These are phyloP conservation scores for Miamiensis avidus DNA, from an alignment of 169 alveolate genomes.

Conservation along the genomic window DNA sequence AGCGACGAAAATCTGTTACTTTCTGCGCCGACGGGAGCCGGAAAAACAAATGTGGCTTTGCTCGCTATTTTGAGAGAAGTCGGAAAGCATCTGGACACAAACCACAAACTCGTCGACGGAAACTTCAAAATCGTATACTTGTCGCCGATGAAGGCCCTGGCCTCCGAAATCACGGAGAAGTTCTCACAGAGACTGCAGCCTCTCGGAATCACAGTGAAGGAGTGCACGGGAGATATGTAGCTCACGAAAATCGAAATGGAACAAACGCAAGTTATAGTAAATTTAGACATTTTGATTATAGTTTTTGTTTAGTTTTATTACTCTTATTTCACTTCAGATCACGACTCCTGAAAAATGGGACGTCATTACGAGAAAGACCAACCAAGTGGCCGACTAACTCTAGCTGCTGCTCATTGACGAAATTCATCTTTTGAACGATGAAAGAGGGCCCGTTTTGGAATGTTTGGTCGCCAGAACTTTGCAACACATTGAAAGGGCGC, in stretches of 20 bases:
- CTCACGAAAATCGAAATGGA: slow-evolving; percentile 78
- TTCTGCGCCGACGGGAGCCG: slow-evolving; percentile 92
- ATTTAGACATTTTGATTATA: too few species aligned
- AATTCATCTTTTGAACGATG: slow-evolving; percentile 87
- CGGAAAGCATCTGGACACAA: slow-evolving; percentile 37
- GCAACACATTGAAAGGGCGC: slow-evolving; percentile 77
- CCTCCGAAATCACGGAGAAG: slow-evolving; percentile 86
- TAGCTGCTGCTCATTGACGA: slow-evolving; percentile 87
- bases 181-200: slow-evolving; percentile 68
- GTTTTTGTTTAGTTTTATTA: too few species aligned
- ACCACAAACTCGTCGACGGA: slow-evolving; percentile 34
- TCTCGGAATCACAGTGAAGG: slow-evolving; percentile 73
- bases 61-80: slow-evolving; percentile 77
- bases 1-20: slow-evolving; percentile 76
- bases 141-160: slow-evolving; percentile 99
- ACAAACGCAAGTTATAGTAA: slow-evolving; percentile 82
- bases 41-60: slow-evolving; percentile 89
- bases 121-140: slow-evolving; percentile 93
- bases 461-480: slow-evolving; percentile 86
- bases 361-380: slow-evolving; percentile 85
- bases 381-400: slow-evolving; percentile 72
- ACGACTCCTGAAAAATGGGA: slow-evolving; percentile 93
- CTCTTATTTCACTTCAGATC: not conserved
- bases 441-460: slow-evolving; percentile 90
- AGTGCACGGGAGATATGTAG: slow-evolving; percentile 89